Conservation (phyloP, 257 asterid species). For the Penstemon barbatus region DNA sequence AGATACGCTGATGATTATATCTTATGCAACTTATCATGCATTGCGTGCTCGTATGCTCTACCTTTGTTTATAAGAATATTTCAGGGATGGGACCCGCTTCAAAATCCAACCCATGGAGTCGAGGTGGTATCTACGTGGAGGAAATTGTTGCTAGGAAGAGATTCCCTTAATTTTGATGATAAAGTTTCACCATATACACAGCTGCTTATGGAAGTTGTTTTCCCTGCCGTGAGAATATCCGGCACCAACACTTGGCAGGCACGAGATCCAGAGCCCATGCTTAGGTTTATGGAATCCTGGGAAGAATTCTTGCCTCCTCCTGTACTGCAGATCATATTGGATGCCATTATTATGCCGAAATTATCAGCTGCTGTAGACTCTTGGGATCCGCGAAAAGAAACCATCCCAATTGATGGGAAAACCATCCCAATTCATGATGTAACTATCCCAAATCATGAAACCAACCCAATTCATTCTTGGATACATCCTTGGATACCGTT, state of each 20-base stretch:
- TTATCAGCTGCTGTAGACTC: constrained; percentile 72
- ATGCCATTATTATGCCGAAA: constrained; percentile 67
- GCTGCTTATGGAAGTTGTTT: constrained; percentile 87
- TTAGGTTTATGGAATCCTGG: constrained; percentile 83
- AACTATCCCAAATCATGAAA: constrained; percentile 36
- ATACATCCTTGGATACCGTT: constrained; percentile 92
- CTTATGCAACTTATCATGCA: constrained; percentile 70
- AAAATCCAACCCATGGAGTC: constrained; percentile 76
- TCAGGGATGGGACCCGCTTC: constrained; percentile 96
- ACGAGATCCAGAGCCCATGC: constrained; percentile 88
- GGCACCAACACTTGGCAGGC: constrained; percentile 95
- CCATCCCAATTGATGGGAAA: too few species aligned
- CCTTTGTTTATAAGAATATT: constrained; percentile 78
- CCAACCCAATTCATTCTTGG: constrained; percentile 88
- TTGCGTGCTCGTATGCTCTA: constrained; percentile 78
- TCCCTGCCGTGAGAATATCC: constrained; percentile 90
- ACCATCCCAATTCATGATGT: too few species aligned
- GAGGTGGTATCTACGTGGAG: constrained; percentile 72
- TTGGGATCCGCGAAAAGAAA: constrained; percentile 72
- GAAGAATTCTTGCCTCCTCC: constrained; percentile 67
- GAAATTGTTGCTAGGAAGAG: constrained; percentile 60
- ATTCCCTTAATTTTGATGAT: constrained; percentile 41
- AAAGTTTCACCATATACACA: constrained; percentile 68
- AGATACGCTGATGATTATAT: constrained; percentile 65
- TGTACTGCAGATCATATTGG: constrained; percentile 63